These are phyloP conservation scores for Candolleomyces eurysporus DNA, from an alignment of 768 basidiomycete species.

Conservation along the genomic window DNA sequence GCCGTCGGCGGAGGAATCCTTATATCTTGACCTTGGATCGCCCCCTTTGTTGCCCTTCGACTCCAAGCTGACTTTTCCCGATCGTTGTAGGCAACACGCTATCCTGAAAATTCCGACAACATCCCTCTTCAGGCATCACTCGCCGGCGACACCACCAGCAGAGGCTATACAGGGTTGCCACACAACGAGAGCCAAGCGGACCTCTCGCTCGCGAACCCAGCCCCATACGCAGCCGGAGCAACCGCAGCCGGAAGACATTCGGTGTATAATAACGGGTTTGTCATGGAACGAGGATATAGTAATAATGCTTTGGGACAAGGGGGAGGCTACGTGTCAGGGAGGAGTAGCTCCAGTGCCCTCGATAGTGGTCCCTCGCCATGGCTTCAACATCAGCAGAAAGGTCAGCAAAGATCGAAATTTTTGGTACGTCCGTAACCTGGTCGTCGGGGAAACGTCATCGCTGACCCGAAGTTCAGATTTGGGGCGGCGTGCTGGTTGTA, in stretches of 20 bases:
- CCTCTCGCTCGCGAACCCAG: background rate
- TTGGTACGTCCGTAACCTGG: constrained; percentile 18
- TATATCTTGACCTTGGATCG: no score
- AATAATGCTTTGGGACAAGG: background rate
- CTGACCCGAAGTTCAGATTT: constrained; percentile 35
- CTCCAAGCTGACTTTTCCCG: no score
- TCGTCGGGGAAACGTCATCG: no score
- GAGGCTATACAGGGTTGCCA: background rate
- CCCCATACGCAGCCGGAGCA: background rate
- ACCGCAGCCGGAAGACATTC: background rate
- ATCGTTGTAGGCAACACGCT: background rate
- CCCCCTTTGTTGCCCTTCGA: no score
- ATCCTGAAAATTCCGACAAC: background rate
- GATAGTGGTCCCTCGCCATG: background rate
- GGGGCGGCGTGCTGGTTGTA: constrained; percentile 39
- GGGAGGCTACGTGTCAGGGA: background rate
- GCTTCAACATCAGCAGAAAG: constrained; percentile 1
- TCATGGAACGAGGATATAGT: background rate
- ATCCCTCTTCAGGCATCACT: background rate
- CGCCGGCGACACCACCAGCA: background rate
- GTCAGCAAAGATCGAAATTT: constrained; percentile 22
- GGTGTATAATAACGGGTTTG: background rate
- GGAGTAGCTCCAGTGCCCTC: background rate
- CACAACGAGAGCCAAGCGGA: background rate
- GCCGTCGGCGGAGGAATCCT: no score